Percentiles rank a stretch among this genome's conserved stretches.
Conservation (phyloP, 2,329 filamentous ascomycete genomes). For the Malbranchea zuffiana region DNA sequence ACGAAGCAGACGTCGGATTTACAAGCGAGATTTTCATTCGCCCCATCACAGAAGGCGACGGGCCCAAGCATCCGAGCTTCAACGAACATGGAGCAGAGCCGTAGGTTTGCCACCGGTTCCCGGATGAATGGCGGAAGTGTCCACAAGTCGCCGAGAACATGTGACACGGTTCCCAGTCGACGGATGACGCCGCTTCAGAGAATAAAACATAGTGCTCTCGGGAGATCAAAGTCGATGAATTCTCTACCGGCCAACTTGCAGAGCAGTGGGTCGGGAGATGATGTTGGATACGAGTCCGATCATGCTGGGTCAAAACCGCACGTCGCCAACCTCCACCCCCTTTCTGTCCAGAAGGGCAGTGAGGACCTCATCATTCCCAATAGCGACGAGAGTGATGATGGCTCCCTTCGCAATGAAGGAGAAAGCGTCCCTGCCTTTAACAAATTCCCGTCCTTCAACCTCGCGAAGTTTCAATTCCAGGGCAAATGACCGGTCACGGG, state of each 20-base stretch:
- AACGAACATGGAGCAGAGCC: too few species aligned
- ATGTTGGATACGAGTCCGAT: conserved; percentile 16
- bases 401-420: conserved; percentile 8
- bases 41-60: too few species aligned
- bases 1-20: too few species aligned
- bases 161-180: conserved; percentile 10
- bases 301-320: conserved; percentile 5
- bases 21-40: too few species aligned
- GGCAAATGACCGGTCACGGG: not conserved
- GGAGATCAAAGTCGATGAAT: conserved; percentile 29
- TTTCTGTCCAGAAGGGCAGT: conserved; percentile 31
- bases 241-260: conserved; percentile 10
- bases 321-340: not conserved
- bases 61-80: too few species aligned
- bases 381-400: conserved; percentile 35
- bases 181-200: conserved; percentile 33
- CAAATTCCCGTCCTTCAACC: conserved; percentile 9
- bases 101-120: too few species aligned
- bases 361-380: conserved; percentile 43
- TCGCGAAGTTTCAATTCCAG: conserved; percentile 12
- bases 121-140: too few species aligned
- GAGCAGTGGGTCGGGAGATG: not conserved
- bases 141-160: too few species aligned
- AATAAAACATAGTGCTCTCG: conserved; percentile 31
- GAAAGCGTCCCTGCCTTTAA: not conserved